Evolutionary conservation across 306 rosid species (phyloP).

Genomic region (Cajanus cajan): DNA sequence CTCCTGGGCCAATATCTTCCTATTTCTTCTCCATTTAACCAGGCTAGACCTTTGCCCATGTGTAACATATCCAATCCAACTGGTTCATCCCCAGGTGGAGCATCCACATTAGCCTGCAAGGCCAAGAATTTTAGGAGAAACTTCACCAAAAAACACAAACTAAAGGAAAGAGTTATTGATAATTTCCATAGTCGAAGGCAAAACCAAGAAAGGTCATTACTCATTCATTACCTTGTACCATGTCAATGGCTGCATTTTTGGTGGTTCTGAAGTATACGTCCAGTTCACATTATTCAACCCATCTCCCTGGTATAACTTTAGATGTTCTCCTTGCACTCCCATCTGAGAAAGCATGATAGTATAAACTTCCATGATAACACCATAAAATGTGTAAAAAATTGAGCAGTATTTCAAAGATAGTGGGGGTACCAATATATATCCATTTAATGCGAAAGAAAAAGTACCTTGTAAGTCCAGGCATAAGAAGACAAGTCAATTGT

Average conservation of each 20-base stretch:
- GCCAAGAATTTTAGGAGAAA: constrained; percentile 6
- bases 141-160: neutral
- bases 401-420: neutral
- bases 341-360: constrained; percentile 45
- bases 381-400: neutral
- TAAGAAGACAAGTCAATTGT: constrained; percentile 68
- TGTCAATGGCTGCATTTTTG: constrained; percentile 70
- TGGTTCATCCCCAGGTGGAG: constrained; percentile 79
- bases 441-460: constrained; percentile 10
- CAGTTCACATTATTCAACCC: constrained; percentile 54
- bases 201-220: constrained; percentile 4
- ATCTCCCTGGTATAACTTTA: constrained; percentile 55
- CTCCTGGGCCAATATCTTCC: constrained; percentile 93
- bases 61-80: constrained; percentile 87
- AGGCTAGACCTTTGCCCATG: constrained; percentile 97
- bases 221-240: constrained; percentile 81
- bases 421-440: neutral
- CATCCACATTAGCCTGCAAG: constrained; percentile 68
- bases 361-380: neutral
- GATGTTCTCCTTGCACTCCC: constrained; percentile 82
- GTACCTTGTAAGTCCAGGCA: constrained; percentile 88
- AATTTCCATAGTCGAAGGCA: neutral
- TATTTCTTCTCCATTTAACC: constrained; percentile 97
- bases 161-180: constrained; percentile 17
- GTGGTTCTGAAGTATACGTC: constrained; percentile 64